These are phyloP conservation scores for Pulveroboletus frians DNA, from an alignment of 768 basidiomycete species.

Conservation along the genomic window DNA sequence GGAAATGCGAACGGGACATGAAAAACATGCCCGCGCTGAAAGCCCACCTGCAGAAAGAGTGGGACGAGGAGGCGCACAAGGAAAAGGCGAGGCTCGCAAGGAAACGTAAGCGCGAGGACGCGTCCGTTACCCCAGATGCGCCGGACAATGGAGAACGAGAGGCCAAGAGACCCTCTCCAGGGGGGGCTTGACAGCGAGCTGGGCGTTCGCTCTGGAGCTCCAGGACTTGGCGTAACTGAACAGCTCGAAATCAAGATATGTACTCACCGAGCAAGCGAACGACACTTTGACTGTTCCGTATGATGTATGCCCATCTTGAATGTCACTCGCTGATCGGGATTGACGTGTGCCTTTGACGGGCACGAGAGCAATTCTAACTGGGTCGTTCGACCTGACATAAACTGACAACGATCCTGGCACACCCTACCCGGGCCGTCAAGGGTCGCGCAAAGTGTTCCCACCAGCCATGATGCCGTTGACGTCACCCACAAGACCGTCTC, in stretches of 20 bases:
- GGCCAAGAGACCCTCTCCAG: constrained; percentile 10
- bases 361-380: background rate
- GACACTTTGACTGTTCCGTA: background rate
- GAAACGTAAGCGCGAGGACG: constrained; percentile 35
- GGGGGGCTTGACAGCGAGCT: constrained; percentile 1
- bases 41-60: constrained; percentile 70
- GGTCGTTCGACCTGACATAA: background rate
- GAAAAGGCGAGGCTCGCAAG: constrained; percentile 39
- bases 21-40: constrained; percentile 76
- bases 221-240: background rate
- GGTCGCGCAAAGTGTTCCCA: background rate
- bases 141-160: constrained; percentile 9
- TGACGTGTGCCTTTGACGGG: background rate
- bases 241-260: too few relatives aligned
- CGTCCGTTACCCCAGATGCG: background rate
- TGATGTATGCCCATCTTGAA: constrained; percentile 3
- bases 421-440: background rate
- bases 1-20: constrained; percentile 55
- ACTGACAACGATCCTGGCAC: background rate
- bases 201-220: background rate
- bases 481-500: background rate
- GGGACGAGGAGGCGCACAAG: constrained; percentile 44
- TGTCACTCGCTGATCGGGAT: background rate
- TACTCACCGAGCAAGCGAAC: background rate
- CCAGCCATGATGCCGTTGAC: background rate